Conservation (phyloP, 2,329 filamentous ascomycete genomes). For the Dothistroma septosporum region DNA sequence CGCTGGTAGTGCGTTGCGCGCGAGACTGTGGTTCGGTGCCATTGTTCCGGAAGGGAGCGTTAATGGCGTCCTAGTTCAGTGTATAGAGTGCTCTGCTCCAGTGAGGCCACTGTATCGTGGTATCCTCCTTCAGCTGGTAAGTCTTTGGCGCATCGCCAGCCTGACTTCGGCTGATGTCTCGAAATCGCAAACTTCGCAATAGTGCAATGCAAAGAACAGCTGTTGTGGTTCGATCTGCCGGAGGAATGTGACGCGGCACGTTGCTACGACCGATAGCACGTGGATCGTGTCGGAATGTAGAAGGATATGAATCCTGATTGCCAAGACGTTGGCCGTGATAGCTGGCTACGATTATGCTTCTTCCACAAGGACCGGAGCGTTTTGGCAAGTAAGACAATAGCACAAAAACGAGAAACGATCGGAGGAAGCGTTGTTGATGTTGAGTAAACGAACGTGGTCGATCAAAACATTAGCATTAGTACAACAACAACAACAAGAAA, state of each 20-base stretch:
- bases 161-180: neutral
- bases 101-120: neutral
- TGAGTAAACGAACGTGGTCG: neutral
- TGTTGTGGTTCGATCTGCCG: neutral
- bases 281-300: constrained; percentile 1
- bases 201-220: neutral
- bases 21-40: constrained; percentile 10
- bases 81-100: neutral
- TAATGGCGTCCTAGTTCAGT: neutral
- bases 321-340: neutral
- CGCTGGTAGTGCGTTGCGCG: neutral
- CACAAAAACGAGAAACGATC: neutral
- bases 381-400: constrained; percentile 1
- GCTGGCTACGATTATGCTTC: neutral
- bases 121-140: neutral
- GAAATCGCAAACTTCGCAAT: neutral
- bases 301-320: constrained; percentile 1
- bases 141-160: constrained; percentile 5
- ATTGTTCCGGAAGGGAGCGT: neutral
- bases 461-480: constrained; percentile 1
- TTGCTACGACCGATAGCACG: constrained; percentile 3
- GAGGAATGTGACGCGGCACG: constrained; percentile 1
- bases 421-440: neutral
- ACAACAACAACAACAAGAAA: neutral
- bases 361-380: constrained; percentile 2